phyloP scores from a whole-genome alignment of 305 asterid genomes.

The Solanum hybrid region DNA sequence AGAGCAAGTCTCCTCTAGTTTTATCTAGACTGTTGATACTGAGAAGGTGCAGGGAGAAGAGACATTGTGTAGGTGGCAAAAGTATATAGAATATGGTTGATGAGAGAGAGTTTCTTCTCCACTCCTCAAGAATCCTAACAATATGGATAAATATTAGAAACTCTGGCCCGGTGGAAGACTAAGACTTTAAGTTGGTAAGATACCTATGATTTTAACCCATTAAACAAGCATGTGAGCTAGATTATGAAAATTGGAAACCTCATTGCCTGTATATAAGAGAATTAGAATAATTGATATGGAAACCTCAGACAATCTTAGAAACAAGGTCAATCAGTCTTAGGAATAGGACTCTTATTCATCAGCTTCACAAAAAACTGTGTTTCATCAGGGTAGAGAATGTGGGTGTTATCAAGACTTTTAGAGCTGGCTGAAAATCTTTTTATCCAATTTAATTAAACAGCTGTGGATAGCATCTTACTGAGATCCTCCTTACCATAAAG shows the following conservation, averaged over 20 bases:
- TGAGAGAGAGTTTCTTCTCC: background rate
- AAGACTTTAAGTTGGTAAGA: background rate
- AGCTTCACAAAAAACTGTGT: background rate
- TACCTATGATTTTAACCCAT: background rate
- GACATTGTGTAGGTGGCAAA: background rate
- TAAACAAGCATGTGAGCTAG: background rate
- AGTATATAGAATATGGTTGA: background rate
- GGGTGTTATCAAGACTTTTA: background rate
- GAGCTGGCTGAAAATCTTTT: background rate
- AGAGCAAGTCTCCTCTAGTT: background rate
- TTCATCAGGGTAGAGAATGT: background rate
- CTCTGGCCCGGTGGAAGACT: background rate
- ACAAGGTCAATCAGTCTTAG: background rate
- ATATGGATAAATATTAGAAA: background rate
- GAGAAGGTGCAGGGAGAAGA: background rate
- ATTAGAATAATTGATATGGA: background rate
- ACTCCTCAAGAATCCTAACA: background rate
- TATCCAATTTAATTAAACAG: background rate
- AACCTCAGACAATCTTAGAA: background rate
- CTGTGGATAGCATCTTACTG: background rate
- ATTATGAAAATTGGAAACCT: background rate
- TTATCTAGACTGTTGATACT: background rate
- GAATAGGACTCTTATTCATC: background rate
- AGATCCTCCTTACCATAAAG: background rate
- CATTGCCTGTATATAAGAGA: background rate